These are phyloP conservation scores for Periconia macrospinosa DNA, from an alignment of 2,329 filamentous ascomycete species.

Conservation along the genomic window DNA sequence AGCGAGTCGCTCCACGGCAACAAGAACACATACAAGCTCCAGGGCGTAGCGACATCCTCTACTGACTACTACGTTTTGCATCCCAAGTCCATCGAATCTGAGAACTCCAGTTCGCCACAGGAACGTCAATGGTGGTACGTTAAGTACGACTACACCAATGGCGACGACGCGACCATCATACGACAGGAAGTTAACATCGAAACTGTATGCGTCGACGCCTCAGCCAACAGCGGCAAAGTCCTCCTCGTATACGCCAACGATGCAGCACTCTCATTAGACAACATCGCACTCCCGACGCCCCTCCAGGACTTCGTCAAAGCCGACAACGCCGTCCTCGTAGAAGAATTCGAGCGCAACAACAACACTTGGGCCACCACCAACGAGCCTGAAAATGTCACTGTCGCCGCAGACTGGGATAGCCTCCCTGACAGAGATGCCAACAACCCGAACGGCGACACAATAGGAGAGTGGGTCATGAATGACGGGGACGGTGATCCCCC, in stretches of 20 bases:
- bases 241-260: slow-evolving; percentile 64
- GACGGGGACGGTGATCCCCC: not conserved
- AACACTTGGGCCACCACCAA: too few species aligned
- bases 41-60: slow-evolving; percentile 60
- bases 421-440: slow-evolving; percentile 8
- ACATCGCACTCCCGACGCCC: slow-evolving; percentile 23
- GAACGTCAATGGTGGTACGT: slow-evolving; percentile 36
- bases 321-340: slow-evolving; percentile 48
- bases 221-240: slow-evolving; percentile 54
- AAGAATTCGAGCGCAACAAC: slow-evolving; percentile 27
- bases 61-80: slow-evolving; percentile 61
- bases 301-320: slow-evolving; percentile 50
- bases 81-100: slow-evolving; percentile 22
- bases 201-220: slow-evolving; percentile 58
- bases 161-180: slow-evolving; percentile 25
- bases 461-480: slow-evolving; percentile 21
- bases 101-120: slow-evolving; percentile 20
- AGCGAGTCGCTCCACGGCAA: slow-evolving; percentile 23
- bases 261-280: slow-evolving; percentile 23
- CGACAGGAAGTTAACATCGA: slow-evolving; percentile 49
- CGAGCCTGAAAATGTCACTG: not conserved
- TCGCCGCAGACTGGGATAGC: not conserved
- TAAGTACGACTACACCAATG: slow-evolving; percentile 27
- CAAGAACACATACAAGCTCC: slow-evolving; percentile 56
- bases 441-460: not conserved